Conservation (phyloP, 345 rosid genomes). For the Iberis pinnata region DNA sequence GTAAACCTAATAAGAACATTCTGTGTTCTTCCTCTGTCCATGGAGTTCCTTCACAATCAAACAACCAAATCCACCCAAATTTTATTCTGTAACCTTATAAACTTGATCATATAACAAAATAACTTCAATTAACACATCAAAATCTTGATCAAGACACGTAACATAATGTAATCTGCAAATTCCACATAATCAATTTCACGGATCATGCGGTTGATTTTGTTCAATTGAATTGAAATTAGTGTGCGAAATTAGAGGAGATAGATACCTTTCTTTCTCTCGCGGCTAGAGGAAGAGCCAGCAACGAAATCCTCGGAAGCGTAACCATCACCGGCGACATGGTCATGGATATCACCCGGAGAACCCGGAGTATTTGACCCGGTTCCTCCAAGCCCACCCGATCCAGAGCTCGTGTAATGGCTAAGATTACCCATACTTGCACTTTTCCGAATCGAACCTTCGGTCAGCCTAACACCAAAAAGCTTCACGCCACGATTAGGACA, state of each 20-base stretch:
- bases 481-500: conserved; percentile 94
- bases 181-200: too few species aligned
- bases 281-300: conserved; percentile 40
- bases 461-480: conserved; percentile 89
- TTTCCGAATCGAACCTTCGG: conserved; percentile 93
- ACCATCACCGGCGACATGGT: conserved; percentile 57
- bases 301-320: conserved; percentile 93
- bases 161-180: too few species aligned
- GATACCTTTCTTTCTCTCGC: conserved; percentile 23
- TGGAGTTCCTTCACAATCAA: conserved; percentile 48
- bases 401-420: conserved; percentile 51
- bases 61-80: too few species aligned
- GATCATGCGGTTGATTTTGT: too few species aligned
- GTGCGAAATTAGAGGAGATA: neutral
- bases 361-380: conserved; percentile 37
- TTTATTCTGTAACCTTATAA: too few species aligned
- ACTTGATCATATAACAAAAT: too few species aligned
- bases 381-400: conserved; percentile 27
- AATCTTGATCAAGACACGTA: too few species aligned
- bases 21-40: conserved; percentile 99
- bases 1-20: conserved; percentile 75
- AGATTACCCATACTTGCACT: conserved; percentile 97
- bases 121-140: neutral
- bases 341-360: conserved; percentile 50
- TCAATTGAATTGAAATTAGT: too few species aligned